Conservation (phyloP, 2,329 filamentous ascomycete genomes). For the Neofusicoccum sp. region DNA sequence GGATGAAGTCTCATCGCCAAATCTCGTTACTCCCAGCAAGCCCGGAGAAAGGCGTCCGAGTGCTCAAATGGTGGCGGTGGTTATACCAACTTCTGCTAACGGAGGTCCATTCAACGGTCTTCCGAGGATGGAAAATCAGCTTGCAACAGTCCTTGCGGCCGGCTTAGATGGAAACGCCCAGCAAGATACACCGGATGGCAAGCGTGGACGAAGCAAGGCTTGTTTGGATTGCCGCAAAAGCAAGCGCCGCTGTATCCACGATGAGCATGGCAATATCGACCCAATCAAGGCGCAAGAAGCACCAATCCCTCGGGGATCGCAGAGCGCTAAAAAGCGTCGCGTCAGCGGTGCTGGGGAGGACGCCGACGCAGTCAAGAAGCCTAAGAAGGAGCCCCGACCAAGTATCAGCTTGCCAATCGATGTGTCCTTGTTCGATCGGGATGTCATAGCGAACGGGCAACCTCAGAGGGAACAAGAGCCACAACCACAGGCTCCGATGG, state of each 20-base stretch:
- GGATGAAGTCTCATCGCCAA: conserved; percentile 48
- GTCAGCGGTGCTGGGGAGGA: conserved; percentile 30
- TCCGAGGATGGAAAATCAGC: conserved; percentile 31
- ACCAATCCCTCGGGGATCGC: conserved; percentile 60
- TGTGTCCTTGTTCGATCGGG: conserved; percentile 2
- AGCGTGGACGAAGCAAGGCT: conserved; percentile 64
- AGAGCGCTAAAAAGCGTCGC: conserved; percentile 58
- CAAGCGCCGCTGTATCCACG: conserved; percentile 70
- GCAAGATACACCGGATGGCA: conserved; percentile 46
- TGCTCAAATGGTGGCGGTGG: conserved; percentile 18
- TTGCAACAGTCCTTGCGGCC: conserved; percentile 5
- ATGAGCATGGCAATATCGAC: conserved; percentile 65
- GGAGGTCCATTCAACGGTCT: conserved; percentile 1
- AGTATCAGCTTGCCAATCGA: conserved; percentile 1
- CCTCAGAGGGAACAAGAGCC: not conserved
- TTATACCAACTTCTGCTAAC: conserved; percentile 5
- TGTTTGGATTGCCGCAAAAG: conserved; percentile 69
- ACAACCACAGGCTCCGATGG: not conserved
- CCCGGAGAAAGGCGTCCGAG: conserved; percentile 11
- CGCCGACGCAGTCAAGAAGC: conserved; percentile 20
- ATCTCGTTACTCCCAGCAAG: not conserved
- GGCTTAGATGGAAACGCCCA: conserved; percentile 26
- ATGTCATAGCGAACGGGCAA: not conserved
- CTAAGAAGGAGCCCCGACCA: conserved; percentile 7
- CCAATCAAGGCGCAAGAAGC: conserved; percentile 65